Conservation (phyloP, 2,329 filamentous ascomycete species). For the Alternaria metachromatica region DNA sequence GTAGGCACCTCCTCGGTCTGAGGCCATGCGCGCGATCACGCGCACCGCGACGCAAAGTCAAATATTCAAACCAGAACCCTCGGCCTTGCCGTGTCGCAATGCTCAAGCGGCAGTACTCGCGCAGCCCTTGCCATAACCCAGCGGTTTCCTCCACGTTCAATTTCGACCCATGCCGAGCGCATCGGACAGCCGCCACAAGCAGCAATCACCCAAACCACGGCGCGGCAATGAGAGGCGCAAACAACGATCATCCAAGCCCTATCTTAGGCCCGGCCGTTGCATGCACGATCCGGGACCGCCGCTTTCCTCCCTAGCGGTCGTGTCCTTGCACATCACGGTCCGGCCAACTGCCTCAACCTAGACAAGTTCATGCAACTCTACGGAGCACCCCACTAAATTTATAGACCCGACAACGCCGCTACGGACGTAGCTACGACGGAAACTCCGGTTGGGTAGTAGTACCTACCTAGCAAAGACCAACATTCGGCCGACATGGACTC, state of each 20-base stretch:
- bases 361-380: background rate
- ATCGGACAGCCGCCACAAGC: background rate
- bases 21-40: background rate
- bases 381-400: background rate
- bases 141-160: background rate
- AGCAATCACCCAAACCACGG: no score
- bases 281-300: background rate
- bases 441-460: background rate
- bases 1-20: background rate
- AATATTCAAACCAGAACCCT: background rate
- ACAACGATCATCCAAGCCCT: background rate
- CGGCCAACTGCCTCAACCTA: background rate
- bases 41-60: background rate
- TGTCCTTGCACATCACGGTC: background rate
- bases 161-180: background rate
- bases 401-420: background rate
- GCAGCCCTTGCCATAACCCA: background rate
- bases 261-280: background rate
- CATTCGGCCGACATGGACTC: background rate
- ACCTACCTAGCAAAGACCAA: background rate
- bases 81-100: background rate
- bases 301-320: background rate
- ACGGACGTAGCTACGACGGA: background rate
- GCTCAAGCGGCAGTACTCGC: background rate
- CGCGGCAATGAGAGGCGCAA: background rate